Base-by-base conservation (phyloP, 2,329 filamentous ascomycete species). In the Curvularia sp. region DNA sequence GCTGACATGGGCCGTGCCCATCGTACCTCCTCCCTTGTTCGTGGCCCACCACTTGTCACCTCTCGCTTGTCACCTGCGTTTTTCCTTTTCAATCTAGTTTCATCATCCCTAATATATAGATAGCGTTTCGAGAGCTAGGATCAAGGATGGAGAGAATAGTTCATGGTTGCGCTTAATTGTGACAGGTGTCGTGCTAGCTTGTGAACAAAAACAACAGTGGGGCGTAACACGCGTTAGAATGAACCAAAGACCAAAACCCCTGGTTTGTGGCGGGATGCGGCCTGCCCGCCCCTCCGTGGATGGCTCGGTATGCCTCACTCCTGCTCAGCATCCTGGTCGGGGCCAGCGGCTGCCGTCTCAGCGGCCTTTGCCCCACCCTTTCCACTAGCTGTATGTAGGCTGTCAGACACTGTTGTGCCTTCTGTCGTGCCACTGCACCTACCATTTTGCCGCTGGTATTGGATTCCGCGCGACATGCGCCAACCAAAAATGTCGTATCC, bases 131-230 rank as follows among this genome's bases (percentile, higher is more conserved):
- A 13, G 41, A 43, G 41, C 41, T 43, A 26, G 41, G 22, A 43
- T 15, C 41, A 43, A 43, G 20, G 12, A 9, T 43, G 6, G 41
- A 43, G 12, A 43, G 41, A 26, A 43, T n/a, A 43, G 41, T 43
- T 43, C 41, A 26, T 43, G 9, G 13, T 26, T 43, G 12, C 12
- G 41, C 22, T 43, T 41, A 26, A 43, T 12, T 43, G 22, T 15
- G 4, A 43, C 22, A 15, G 41, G 41, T 22, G 9, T 43, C 12
- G 22, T 43, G 22, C 41, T 26, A 43, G 22, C 41, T 43, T 43
- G 41, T n/a, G n/a, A 26, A 43, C 41, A 22, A 43, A 43, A 43
- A 26, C 41, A 43, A 43, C 41, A 43, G 41, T 43, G 41, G 41
- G 41, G 41, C 41, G 7, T 26, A 26, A 41, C 39, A 22, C 8